Base-by-base conservation (phyloP, 2,329 filamentous ascomycete species). In the Fusarium chuoi region DNA sequence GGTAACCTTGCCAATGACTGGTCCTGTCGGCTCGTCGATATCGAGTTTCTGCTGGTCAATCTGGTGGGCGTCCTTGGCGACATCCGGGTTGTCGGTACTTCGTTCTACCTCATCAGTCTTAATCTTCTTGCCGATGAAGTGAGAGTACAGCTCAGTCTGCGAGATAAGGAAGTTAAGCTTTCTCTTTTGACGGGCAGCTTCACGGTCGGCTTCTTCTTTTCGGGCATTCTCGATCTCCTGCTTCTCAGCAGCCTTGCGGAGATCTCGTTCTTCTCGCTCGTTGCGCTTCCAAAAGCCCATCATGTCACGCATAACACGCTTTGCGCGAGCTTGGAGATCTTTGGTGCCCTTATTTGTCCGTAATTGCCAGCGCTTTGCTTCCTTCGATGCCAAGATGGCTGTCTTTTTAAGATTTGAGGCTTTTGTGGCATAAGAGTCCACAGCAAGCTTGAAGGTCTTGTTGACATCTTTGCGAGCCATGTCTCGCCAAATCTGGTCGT, bases 81-180 rank as follows among this genome's bases (percentile, higher is more conserved):
- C 91, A 54, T 93, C 92, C 13, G 91, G 91, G 79, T 95, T 94
- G 78, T 96, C 94, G 28, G 94, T 96, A 55, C 94, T 96, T 68
- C 93, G 89, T 84, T 99, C 95, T 54, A 98, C 94, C 80, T 98
- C 95, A 77, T 96, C 93, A 3, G 96, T 98, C 85, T 98, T 98
- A 84, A 98, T 97, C 87, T 99, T 99, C 86, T 98, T 97, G 82
- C 96, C 96, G 78, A 99, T 98, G 83, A 99, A 99, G 87, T 99
- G 96, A 46, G 96, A 98, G 87, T 99, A 99, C 57, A 99, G 89
- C 82, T 99, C 96, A 2, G 96, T 99, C 85, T 99, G 96, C 3
- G 96, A 98, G 82, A 99, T 99, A 73, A 99, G 89, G 88, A 99
- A 99, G 85, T 99, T 98, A 82, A 99, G 93, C 86, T 99, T 99